Evolutionary conservation across 306 rosid genomes (phyloP).

Genomic region (Castanea sativa): DNA sequence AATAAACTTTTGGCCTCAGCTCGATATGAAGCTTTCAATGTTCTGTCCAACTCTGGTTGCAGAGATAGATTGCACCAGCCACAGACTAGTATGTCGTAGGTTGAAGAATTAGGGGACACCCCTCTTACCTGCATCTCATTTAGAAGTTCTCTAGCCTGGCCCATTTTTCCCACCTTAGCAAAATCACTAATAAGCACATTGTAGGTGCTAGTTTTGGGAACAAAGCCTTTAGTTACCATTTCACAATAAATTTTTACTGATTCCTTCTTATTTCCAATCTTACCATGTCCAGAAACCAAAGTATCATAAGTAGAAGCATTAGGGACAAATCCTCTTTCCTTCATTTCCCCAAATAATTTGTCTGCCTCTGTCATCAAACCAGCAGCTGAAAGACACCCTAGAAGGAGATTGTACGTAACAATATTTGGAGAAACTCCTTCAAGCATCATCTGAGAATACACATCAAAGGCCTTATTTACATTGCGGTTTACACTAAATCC

Average conservation of each 20-base stretch:
- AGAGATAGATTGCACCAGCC: conserved; percentile 77
- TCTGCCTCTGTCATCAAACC: conserved; percentile 70
- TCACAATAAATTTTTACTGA: conserved; percentile 71
- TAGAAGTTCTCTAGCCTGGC: conserved; percentile 83
- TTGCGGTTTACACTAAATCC: conserved; percentile 73
- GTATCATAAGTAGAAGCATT: conserved; percentile 72
- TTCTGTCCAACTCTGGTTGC: conserved; percentile 58
- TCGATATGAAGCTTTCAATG: conserved; percentile 45
- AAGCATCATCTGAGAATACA: conserved; percentile 54
- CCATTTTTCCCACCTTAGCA: conserved; percentile 80
- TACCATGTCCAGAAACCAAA: conserved; percentile 76
- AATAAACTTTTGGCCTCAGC: conserved; percentile 74
- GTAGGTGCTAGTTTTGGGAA: conserved; percentile 72
- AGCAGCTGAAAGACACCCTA: conserved; percentile 64
- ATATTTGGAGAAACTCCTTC: conserved; percentile 70
- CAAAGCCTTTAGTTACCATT: conserved; percentile 74
- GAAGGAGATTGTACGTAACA: conserved; percentile 61
- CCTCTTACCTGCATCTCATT: conserved; percentile 81
- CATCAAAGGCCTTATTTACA: conserved; percentile 56
- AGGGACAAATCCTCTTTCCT: conserved; percentile 60
- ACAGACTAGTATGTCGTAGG: conserved; percentile 72
- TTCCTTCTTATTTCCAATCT: conserved; percentile 62
- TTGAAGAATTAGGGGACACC: conserved; percentile 70
- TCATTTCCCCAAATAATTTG: conserved; percentile 56
- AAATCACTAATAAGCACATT: conserved; percentile 80